Conservation (phyloP, 352 stramenopile species). For the Pythium phragmiticola region DNA sequence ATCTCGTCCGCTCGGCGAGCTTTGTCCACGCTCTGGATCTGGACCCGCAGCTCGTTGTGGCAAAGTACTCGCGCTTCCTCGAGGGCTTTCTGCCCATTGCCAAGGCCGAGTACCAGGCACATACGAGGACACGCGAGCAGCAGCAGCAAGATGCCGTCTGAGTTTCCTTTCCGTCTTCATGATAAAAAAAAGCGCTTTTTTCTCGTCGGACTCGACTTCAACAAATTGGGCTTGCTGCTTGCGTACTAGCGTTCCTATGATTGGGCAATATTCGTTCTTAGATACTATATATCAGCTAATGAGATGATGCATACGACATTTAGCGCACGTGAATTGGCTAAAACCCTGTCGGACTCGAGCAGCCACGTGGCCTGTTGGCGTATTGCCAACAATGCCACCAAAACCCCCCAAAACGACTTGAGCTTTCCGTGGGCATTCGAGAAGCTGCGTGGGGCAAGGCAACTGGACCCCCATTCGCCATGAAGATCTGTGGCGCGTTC, state of each 20-base stretch:
- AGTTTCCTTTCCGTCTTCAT: too few relatives aligned
- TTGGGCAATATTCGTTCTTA: constrained; percentile 1
- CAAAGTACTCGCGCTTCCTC: constrained; percentile 39
- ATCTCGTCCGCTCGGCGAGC: constrained; percentile 27
- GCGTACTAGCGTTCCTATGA: constrained; percentile 8
- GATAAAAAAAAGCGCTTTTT: constrained; percentile 18
- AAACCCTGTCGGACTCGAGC: constrained; percentile 2
- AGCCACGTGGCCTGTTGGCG: constrained; percentile 23
- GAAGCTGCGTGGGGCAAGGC: constrained; percentile 1
- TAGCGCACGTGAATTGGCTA: neutral
- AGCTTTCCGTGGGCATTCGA: constrained; percentile 1
- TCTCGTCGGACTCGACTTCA: constrained; percentile 8
- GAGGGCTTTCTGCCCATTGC: constrained; percentile 42
- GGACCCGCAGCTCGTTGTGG: constrained; percentile 34
- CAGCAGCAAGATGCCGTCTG: neutral
- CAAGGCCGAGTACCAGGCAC: constrained; percentile 33
- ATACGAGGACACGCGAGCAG: constrained; percentile 2
- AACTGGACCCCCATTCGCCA: neutral
- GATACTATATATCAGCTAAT: neutral
- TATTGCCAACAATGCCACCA: constrained; percentile 3
- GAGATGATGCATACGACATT: neutral
- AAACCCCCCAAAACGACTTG: neutral
- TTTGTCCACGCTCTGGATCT: constrained; percentile 37
- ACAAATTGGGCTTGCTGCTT: constrained; percentile 7
- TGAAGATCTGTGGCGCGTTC: constrained; percentile 22